Evolutionary conservation across 2,329 filamentous ascomycete genomes (phyloP), one percentile per base, ranked within the genome.

Genomic region (Septoria linicola): DNA sequence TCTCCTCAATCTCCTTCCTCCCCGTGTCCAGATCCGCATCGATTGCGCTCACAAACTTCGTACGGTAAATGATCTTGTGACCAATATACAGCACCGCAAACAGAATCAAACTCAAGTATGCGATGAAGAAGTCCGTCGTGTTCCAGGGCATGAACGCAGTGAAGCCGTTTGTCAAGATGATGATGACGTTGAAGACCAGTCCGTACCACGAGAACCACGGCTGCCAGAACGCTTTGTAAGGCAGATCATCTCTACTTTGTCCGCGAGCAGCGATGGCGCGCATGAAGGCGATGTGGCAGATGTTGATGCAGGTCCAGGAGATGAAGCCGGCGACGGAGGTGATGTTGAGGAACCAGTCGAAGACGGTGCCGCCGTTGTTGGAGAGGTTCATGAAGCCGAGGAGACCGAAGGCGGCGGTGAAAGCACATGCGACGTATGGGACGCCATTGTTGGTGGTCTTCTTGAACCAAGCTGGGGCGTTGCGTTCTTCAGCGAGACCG

Each of bases 141-240:
- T 81, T 77, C 88, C 86, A 92, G 3, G 78, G 76, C 2, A 91
- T 66, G 62, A 92, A 93, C 1, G 91, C 85, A 0, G 83, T 80
- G 59, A 90, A 93, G 0, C 88, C 88, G 13, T 85, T 82, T 1
- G 90, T 83, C 58, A 91, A 82, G 0, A 84, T 81, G 82, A 92
- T 91, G 58, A 87, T 66, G 41, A 82, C 79, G 1, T 83, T 87
- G 20, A 79, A 81, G 0, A 73, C 66, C 4, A 89, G 70, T 0
- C 82, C 84, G 48, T 85, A 83, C 64, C 80, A 91, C 0, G 86
- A 86, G 0, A 81, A 77, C 60, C 83, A 91, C 2, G 88, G 88
- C 72, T 90, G 87, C 36, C 80, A 76, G 55, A 76, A 77, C 1
- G 82, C 82, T 57, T 79, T 83, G 72, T 89, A 90, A 0, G 87